Percentiles rank a stretch among this genome's conserved stretches.
phyloP scores from a whole-genome alignment of 2,329 filamentous ascomycete species.

The Hawksworthiomyces lignivorus region DNA sequence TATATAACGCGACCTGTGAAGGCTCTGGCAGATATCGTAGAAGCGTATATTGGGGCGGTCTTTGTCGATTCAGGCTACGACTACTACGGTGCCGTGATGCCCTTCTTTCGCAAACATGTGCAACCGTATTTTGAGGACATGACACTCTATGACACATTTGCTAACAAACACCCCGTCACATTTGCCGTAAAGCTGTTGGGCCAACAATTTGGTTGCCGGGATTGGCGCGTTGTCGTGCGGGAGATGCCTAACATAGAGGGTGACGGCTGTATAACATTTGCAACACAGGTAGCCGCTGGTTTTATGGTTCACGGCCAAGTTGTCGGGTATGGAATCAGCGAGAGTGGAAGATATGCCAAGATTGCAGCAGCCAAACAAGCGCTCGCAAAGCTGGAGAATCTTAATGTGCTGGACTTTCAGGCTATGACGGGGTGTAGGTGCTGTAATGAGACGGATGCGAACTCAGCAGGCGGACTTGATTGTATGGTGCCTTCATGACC shows the following conservation, averaged over 20 bases:
- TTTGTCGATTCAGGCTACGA: conserved; percentile 85
- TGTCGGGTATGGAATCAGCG: conserved; percentile 52
- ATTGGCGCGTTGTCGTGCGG: conserved; percentile 47
- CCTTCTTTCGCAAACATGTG: conserved; percentile 71
- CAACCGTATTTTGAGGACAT: conserved; percentile 78
- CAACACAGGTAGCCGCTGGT: conserved; percentile 53
- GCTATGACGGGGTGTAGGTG: conserved; percentile 59
- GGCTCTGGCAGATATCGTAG: conserved; percentile 74
- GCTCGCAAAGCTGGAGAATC: conserved; percentile 35
- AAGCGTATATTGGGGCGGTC: conserved; percentile 81
- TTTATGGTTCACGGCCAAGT: conserved; percentile 69
- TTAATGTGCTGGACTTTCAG: conserved; percentile 51
- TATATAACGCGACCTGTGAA: conserved; percentile 59
- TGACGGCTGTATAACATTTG: conserved; percentile 19
- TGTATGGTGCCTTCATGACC: no score
- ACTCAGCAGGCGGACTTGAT: no score
- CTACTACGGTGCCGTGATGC: conserved; percentile 64
- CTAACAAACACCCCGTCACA: conserved; percentile 78
- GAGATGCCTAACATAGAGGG: conserved; percentile 36
- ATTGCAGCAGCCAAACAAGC: conserved; percentile 55
- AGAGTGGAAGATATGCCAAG: conserved; percentile 67
- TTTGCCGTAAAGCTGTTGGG: conserved; percentile 58
- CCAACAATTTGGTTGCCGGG: conserved; percentile 55
- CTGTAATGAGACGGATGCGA: conserved; percentile 10
- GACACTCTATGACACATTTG: conserved; percentile 77